Percentiles rank a stretch among this genome's conserved stretches.
These are phyloP conservation scores for Phytophthora macrochlamydospora DNA, from an alignment of 352 stramenopile genomes.

Conservation along the genomic window DNA sequence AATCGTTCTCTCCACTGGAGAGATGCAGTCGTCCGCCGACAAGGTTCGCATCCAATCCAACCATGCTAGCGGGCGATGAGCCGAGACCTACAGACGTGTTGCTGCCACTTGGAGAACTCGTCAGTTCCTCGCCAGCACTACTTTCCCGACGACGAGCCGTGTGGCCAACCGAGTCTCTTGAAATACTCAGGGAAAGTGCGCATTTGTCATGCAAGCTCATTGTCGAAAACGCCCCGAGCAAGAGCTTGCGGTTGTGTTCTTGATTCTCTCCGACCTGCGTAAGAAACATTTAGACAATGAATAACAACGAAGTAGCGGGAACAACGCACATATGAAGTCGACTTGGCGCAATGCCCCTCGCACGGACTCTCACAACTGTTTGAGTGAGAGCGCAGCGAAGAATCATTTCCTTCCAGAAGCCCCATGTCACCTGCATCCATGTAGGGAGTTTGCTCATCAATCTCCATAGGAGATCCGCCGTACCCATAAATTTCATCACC, in stretches of 20 bases:
- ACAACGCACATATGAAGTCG: constrained; percentile 56
- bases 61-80: constrained; percentile 30
- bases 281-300: not conserved
- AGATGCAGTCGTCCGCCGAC: constrained; percentile 29
- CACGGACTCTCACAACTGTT: constrained; percentile 41
- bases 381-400: constrained; percentile 24
- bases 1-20: constrained; percentile 55
- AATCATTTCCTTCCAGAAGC: constrained; percentile 25
- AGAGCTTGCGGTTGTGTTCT: constrained; percentile 82
- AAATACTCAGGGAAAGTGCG: constrained; percentile 81
- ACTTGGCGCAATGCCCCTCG: constrained; percentile 32
- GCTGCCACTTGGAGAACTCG: constrained; percentile 25
- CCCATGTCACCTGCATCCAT: constrained; percentile 45
- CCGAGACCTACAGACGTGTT: constrained; percentile 33
- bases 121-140: constrained; percentile 59
- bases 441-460: constrained; percentile 51
- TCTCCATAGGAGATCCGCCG: constrained; percentile 51
- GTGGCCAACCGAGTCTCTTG: constrained; percentile 47
- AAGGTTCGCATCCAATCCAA: constrained; percentile 32
- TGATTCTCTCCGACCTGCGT: constrained; percentile 71
- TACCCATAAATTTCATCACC: constrained; percentile 33
- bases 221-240: constrained; percentile 84
- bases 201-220: constrained; percentile 92
- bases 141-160: constrained; percentile 52
- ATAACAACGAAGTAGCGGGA: not conserved